phyloP scores from a whole-genome alignment of 1,284 basidiomycete species.

The Moesziomyces antarcticus region DNA sequence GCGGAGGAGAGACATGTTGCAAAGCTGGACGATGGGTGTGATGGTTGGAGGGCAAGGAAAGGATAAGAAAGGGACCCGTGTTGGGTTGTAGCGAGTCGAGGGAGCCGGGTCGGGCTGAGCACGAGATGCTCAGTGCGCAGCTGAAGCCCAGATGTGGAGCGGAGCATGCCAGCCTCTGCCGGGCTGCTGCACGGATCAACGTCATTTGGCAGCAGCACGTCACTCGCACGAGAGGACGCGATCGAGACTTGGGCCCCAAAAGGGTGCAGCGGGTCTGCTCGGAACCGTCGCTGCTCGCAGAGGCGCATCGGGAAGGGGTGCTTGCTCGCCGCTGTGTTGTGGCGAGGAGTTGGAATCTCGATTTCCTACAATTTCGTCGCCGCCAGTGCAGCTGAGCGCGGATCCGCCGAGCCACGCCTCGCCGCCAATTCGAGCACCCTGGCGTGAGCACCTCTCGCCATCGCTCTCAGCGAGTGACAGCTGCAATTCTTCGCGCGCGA shows the following conservation, averaged over 20 bases:
- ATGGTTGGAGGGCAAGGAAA: constrained; percentile 6
- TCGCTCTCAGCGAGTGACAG: constrained; percentile 4
- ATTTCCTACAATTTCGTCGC: background rate
- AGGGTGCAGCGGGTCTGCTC: constrained; percentile 19
- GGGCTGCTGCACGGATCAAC: constrained; percentile 32
- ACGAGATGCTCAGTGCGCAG: constrained; percentile 6
- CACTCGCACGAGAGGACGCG: constrained; percentile 18
- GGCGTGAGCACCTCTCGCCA: constrained; percentile 4
- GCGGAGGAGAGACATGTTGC: constrained; percentile 49
- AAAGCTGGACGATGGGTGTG: constrained; percentile 5
- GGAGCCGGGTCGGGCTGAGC: background rate
- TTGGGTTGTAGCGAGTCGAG: background rate
- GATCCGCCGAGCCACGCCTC: background rate
- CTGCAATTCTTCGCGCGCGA: background rate
- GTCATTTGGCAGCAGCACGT: constrained; percentile 27
- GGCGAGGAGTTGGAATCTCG: background rate
- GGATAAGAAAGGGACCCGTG: background rate
- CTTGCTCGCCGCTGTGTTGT: background rate
- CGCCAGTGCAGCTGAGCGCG: background rate
- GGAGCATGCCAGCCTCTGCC: constrained; percentile 9
- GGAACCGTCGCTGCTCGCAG: constrained; percentile 10
- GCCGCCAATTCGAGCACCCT: background rate
- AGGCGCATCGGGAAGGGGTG: background rate
- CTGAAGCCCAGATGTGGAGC: constrained; percentile 16
- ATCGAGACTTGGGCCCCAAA: background rate